These are phyloP conservation scores for Corylus avellana DNA, from an alignment of 306 rosid genomes.

Conservation along the genomic window DNA sequence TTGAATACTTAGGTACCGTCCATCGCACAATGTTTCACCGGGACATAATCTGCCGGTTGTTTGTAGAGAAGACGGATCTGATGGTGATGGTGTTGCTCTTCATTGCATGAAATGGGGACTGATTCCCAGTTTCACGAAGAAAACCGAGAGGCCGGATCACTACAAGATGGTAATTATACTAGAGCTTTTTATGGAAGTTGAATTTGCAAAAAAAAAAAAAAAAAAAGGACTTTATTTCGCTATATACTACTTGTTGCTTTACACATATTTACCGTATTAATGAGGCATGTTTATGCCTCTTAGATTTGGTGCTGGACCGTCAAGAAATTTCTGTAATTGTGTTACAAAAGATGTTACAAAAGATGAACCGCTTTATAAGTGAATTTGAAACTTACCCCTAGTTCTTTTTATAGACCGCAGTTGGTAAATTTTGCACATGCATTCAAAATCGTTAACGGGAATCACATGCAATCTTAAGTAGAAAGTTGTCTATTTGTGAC, in stretches of 20 bases:
- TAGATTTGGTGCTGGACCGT: too few relatives aligned
- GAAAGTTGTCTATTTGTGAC: too few relatives aligned
- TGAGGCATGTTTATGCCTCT: not conserved
- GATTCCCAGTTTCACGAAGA: constrained; percentile 88
- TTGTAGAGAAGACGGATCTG: constrained; percentile 71
- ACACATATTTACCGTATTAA: too few relatives aligned
- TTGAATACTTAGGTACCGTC: constrained; percentile 55
- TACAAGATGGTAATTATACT: constrained; percentile 63
- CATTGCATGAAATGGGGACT: constrained; percentile 94
- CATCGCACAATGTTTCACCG: constrained; percentile 73
- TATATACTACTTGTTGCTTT: too few relatives aligned
- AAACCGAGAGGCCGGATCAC: constrained; percentile 77
- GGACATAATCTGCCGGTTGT: constrained; percentile 66
- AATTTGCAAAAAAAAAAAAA: not conserved
- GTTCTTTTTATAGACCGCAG: too few relatives aligned
- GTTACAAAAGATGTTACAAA: too few relatives aligned
- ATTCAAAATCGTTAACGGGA: too few relatives aligned
- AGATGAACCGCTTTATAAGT: too few relatives aligned
- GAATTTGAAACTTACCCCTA: too few relatives aligned
- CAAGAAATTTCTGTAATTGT: too few relatives aligned
- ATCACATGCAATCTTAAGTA: too few relatives aligned
- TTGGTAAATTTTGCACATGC: too few relatives aligned
- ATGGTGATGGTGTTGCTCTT: constrained; percentile 50
- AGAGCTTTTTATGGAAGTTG: not conserved
- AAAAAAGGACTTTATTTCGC: not conserved